Evolutionary conservation across 2,329 filamentous ascomycete genomes (phyloP).

Genomic region (Metarhizium robertsii): DNA sequence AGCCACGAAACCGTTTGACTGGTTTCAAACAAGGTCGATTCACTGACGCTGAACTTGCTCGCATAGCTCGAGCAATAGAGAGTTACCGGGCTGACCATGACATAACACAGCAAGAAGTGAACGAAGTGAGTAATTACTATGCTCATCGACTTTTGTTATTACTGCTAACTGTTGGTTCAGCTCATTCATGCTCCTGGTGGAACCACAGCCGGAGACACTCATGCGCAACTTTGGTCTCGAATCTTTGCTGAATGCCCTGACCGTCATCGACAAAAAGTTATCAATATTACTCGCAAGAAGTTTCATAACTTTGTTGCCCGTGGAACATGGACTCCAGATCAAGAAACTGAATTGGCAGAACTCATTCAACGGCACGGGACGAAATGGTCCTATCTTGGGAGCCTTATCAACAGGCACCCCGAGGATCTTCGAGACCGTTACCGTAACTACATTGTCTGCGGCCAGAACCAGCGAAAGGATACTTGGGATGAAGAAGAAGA

Average conservation of each 20-base stretch:
- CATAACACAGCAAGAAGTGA: conserved; percentile 36
- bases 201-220: conserved; percentile 24
- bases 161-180: conserved; percentile 10
- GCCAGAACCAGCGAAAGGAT: conserved; percentile 39
- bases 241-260: conserved; percentile 40
- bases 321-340: conserved; percentile 32
- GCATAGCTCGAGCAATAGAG: conserved; percentile 32
- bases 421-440: conserved; percentile 63
- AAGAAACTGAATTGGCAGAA: conserved; percentile 25
- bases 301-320: conserved; percentile 57
- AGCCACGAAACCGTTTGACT: conserved; percentile 15
- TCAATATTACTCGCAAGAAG: conserved; percentile 48
- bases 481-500: conserved; percentile 56
- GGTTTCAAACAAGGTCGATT: conserved; percentile 32
- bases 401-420: conserved; percentile 52
- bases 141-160: conserved; percentile 8
- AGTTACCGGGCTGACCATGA: conserved; percentile 32
- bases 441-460: conserved; percentile 56
- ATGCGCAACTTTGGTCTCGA: conserved; percentile 38
- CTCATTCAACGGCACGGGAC: conserved; percentile 28
- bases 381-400: conserved; percentile 54
- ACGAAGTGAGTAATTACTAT: conserved; percentile 29
- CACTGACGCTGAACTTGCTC: conserved; percentile 30
- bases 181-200: conserved; percentile 28
- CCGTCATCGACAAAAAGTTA: conserved; percentile 42